A percentile compares a stretch with the other conserved stretches of the same genome.
These are phyloP conservation scores for Backusella psychrophila DNA, from an alignment of 192 early-diverging fungal species.

Conservation along the genomic window DNA sequence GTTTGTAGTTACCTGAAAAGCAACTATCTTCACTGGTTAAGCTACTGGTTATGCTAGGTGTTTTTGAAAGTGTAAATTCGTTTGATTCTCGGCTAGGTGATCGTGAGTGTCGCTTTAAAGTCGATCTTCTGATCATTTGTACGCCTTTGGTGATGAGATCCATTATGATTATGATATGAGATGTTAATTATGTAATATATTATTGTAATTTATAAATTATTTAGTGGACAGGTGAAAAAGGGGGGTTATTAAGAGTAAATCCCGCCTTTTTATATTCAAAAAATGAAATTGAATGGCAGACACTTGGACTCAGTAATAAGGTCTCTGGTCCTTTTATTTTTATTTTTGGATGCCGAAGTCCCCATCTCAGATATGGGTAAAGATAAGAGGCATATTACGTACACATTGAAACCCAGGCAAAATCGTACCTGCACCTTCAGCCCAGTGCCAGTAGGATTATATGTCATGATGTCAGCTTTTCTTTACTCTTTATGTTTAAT, in stretches of 20 bases:
- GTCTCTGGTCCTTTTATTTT: neutral
- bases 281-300: neutral
- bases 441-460: neutral
- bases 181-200: neutral
- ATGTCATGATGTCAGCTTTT: neutral
- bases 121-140: neutral
- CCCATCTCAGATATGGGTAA: neutral
- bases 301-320: neutral
- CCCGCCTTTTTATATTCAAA: neutral
- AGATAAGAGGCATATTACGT: constrained; percentile 2
- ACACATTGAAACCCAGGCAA: neutral
- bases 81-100: neutral
- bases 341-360: neutral
- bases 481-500: neutral
- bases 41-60: constrained; percentile 23
- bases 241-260: neutral
- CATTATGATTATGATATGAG: constrained; percentile 10
- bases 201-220: neutral
- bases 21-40: constrained; percentile 7
- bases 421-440: neutral
- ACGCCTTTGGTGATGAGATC: constrained; percentile 23
- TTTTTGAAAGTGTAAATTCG: neutral
- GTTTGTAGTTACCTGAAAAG: constrained; percentile 5
- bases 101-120: neutral
- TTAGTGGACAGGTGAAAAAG: neutral